A percentile compares a stretch with the other conserved stretches of the same genome.
phyloP scores from a whole-genome alignment of 495 filamentous ascomycete genomes.

The Opeltia flavorubescens region DNA sequence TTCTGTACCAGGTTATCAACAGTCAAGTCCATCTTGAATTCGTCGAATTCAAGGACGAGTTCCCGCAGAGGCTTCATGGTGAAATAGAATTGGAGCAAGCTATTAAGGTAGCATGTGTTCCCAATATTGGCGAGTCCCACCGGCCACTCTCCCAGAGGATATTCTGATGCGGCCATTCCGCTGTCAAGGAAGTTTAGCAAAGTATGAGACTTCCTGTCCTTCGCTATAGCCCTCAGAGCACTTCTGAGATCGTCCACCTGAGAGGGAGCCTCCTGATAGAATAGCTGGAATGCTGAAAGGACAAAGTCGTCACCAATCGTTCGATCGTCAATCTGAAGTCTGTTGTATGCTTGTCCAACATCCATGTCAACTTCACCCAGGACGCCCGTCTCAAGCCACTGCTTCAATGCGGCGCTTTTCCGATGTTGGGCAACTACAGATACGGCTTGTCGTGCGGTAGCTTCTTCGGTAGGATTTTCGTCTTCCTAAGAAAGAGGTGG shows the following conservation, averaged over 20 bases:
- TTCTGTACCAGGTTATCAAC: constrained; percentile 45
- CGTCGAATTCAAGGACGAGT: constrained; percentile 60
- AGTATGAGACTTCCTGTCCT: constrained; percentile 29
- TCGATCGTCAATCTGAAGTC: constrained; percentile 40
- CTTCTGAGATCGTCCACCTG: constrained; percentile 33
- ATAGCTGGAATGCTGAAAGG: constrained; percentile 35
- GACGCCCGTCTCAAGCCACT: constrained; percentile 42
- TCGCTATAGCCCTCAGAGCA: constrained; percentile 37
- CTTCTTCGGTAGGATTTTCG: constrained; percentile 34
- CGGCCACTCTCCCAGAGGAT: constrained; percentile 41
- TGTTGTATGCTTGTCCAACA: constrained; percentile 39
- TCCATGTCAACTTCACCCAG: constrained; percentile 41
- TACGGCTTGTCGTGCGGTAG: constrained; percentile 39
- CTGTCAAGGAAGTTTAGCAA: constrained; percentile 18
- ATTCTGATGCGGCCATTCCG: constrained; percentile 21
- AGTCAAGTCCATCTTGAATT: constrained; percentile 47
- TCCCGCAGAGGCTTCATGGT: constrained; percentile 71
- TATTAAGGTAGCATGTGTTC: constrained; percentile 97
- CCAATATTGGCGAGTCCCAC: constrained; percentile 85
- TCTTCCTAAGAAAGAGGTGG: constrained; percentile 12
- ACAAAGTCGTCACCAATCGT: constrained; percentile 36
- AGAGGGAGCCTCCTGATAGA: constrained; percentile 32
- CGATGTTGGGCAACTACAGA: constrained; percentile 40
- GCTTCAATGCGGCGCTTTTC: constrained; percentile 37
- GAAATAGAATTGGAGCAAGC: constrained; percentile 89